Percentiles rank a stretch among this genome's conserved stretches.
Evolutionary conservation across 164 flowering plant species (phyloP).

Genomic region (Protea cynaroides): DNA sequence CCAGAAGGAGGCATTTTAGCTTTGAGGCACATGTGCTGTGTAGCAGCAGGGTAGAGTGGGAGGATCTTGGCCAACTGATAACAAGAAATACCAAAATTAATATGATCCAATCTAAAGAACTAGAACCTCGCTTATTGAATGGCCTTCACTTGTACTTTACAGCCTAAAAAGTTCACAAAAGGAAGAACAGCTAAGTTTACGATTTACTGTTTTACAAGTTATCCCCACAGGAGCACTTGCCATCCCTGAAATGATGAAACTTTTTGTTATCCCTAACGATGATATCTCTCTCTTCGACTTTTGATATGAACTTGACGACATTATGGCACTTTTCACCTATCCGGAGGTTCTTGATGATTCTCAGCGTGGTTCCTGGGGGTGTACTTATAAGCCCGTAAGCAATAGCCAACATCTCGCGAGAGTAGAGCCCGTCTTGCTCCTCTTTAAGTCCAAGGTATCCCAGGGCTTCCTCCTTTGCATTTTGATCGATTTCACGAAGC

Average conservation of each 20-base stretch:
- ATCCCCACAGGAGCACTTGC: conserved; percentile 47
- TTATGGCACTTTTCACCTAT: conserved; percentile 57
- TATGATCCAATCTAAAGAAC: too few species aligned
- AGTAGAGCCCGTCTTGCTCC: too few species aligned
- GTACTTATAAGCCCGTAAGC: conserved; percentile 51
- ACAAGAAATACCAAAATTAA: too few species aligned
- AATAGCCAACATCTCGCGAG: conserved; percentile 51
- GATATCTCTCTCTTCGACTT: conserved; percentile 37
- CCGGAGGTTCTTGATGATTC: conserved; percentile 53
- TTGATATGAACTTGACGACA: conserved; percentile 41
- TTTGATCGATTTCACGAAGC: conserved; percentile 51
- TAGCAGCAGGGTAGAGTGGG: too few species aligned
- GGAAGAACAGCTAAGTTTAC: too few species aligned
- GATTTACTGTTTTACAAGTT: conserved; percentile 42
- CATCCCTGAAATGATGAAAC: conserved; percentile 53
- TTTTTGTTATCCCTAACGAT: conserved; percentile 50
- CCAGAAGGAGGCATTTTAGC: too few species aligned
- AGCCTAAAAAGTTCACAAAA: too few species aligned
- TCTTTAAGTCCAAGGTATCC: too few species aligned
- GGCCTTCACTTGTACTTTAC: too few species aligned
- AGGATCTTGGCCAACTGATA: too few species aligned
- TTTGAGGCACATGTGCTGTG: too few species aligned
- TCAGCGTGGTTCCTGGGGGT: conserved; percentile 34
- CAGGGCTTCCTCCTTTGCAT: conserved; percentile 47
- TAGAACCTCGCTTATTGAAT: too few species aligned